phyloP scores from a whole-genome alignment of 352 stramenopile genomes.

The Globisporangium perplexum region DNA sequence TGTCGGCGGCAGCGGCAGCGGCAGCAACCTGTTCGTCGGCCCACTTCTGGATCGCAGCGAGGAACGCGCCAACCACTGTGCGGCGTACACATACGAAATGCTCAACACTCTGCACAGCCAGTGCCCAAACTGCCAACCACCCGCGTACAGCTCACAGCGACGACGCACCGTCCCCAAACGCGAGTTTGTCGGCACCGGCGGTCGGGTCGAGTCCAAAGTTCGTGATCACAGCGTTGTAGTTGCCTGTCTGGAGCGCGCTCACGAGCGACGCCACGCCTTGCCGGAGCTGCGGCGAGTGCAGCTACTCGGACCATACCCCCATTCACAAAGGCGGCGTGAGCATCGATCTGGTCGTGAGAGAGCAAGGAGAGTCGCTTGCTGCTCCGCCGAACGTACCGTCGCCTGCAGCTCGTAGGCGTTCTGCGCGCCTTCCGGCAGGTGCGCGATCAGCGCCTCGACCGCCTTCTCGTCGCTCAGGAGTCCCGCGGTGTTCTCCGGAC shows the following conservation, averaged over 20 bases:
- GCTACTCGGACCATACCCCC: conserved; percentile 24
- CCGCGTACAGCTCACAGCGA: background rate
- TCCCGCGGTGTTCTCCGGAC: conserved; percentile 38
- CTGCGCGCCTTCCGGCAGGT: conserved; percentile 81
- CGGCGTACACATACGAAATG: background rate
- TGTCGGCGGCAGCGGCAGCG: conserved; percentile 1
- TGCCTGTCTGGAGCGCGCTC: conserved; percentile 81
- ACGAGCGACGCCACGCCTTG: conserved; percentile 86
- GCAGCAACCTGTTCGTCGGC: conserved; percentile 43
- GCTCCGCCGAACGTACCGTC: conserved; percentile 32
- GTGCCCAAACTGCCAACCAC: too few species aligned
- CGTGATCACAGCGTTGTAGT: conserved; percentile 87
- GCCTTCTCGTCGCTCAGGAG: conserved; percentile 62
- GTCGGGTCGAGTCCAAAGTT: conserved; percentile 87
- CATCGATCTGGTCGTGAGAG: background rate
- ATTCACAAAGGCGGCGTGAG: background rate
- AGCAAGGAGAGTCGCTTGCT: background rate
- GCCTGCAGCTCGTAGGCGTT: conserved; percentile 65
- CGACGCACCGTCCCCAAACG: conserved; percentile 71
- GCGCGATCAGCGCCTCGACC: conserved; percentile 49
- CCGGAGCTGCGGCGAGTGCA: conserved; percentile 81
- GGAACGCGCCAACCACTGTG: conserved; percentile 66
- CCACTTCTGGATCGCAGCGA: conserved; percentile 76
- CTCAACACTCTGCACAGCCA: too few species aligned
- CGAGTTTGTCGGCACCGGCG: conserved; percentile 73